Evolutionary conservation across 140 eudicot genomes (phyloP).

Genomic region (Cichorium intybus): DNA sequence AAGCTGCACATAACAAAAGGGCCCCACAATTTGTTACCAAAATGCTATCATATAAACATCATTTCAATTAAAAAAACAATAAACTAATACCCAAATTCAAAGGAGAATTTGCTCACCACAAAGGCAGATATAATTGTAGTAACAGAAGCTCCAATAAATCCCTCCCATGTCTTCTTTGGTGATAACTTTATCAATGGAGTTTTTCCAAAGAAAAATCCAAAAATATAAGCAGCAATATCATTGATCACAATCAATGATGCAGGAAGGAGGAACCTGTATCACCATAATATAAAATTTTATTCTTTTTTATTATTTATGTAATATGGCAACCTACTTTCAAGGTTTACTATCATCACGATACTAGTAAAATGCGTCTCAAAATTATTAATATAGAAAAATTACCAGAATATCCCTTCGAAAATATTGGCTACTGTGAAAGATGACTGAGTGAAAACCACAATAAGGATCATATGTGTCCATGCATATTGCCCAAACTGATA

Average conservation of each 20-base stretch:
- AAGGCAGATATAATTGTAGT: conserved; percentile 90
- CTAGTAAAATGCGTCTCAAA: too few species aligned
- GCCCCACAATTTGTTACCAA: conserved; percentile 10
- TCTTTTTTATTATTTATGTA: not conserved
- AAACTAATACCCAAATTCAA: not conserved
- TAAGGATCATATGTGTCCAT: conserved; percentile 98
- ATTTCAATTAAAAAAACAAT: not conserved
- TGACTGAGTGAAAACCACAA: conserved; percentile 94
- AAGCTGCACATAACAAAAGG: conserved; percentile 55
- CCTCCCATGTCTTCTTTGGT: conserved; percentile 99
- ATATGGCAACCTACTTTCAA: too few species aligned
- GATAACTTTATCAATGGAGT: conserved; percentile 92
- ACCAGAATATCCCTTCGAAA: conserved; percentile 97
- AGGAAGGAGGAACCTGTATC: conserved; percentile 96
- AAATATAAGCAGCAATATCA: conserved; percentile 91
- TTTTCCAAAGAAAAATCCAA: conserved; percentile 95
- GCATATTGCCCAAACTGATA: conserved; percentile 99
- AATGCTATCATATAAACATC: conserved; percentile 10
- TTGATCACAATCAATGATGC: conserved; percentile 94
- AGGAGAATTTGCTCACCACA: conserved; percentile 47
- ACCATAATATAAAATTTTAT: not conserved
- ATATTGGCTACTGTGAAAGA: conserved; percentile 97
- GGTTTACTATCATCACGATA: too few species aligned
- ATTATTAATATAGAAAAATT: conserved; percentile 3
- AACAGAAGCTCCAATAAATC: conserved; percentile 94